phyloP scores from a whole-genome alignment of 1,139 yeast genomes.

The Hemisphaericaspora xylofermentans region DNA sequence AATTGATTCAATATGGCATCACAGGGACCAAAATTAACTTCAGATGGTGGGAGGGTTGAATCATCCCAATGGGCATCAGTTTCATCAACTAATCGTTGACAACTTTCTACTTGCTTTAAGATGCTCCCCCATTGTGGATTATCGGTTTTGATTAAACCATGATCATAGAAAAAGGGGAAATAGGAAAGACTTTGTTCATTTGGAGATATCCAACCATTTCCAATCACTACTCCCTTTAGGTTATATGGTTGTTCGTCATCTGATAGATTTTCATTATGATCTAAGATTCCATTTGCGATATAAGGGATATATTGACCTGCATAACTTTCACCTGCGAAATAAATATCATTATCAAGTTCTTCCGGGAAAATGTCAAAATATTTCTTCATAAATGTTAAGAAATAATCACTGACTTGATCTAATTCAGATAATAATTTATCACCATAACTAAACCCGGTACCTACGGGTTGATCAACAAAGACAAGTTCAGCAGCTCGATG shows the following conservation, averaged over 20 bases:
- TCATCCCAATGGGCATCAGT: constrained; percentile 26
- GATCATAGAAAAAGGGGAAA: constrained; percentile 65
- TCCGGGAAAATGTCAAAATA: constrained; percentile 77
- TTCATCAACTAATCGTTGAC: constrained; percentile 54
- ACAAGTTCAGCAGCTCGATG: constrained; percentile 73
- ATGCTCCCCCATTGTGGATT: constrained; percentile 42
- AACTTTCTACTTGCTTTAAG: constrained; percentile 53
- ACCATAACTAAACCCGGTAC: constrained; percentile 83
- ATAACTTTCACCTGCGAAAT: constrained; percentile 91
- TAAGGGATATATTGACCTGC: constrained; percentile 98
- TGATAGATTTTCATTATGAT: constrained; percentile 38
- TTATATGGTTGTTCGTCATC: constrained; percentile 31
- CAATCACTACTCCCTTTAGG: constrained; percentile 72
- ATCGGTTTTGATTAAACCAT: constrained; percentile 49
- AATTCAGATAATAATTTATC: constrained; percentile 59
- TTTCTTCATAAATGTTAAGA: constrained; percentile 61
- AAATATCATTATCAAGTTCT: constrained; percentile 61
- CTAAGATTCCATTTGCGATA: constrained; percentile 63
- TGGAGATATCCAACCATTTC: constrained; percentile 98
- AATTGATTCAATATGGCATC: constrained; percentile 45
- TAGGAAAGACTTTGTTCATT: constrained; percentile 79
- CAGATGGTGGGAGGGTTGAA: constrained; percentile 23
- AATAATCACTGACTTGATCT: constrained; percentile 56
- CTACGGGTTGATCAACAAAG: constrained; percentile 93
- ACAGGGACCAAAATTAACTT: constrained; percentile 43